phyloP scores from a whole-genome alignment of 306 rosid genomes.

The Lupinus albus region DNA sequence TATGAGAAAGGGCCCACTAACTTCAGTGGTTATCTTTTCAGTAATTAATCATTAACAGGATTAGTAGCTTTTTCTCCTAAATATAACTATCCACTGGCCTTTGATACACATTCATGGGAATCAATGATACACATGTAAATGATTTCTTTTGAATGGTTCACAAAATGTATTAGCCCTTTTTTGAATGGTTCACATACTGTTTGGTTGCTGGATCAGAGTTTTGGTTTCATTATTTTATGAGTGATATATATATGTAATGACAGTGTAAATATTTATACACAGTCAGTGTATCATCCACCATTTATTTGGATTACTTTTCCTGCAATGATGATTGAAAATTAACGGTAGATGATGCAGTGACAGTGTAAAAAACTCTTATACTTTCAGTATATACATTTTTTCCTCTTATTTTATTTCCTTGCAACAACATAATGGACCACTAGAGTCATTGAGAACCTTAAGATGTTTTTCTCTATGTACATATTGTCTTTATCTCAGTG shows the following conservation, averaged over 20 bases:
- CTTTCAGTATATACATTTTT: no score
- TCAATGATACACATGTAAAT: no score
- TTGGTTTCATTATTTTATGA: neutral
- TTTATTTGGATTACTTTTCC: no score
- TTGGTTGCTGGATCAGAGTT: slow-evolving; percentile 14
- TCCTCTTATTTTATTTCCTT: neutral
- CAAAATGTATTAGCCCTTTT: neutral
- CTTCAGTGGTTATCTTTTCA: neutral
- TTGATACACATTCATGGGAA: neutral
- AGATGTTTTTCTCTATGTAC: neutral
- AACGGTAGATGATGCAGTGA: no score
- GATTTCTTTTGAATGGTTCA: neutral
- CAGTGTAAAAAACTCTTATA: no score
- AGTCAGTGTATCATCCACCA: no score
- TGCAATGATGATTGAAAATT: no score
- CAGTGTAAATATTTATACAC: no score
- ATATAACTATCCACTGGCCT: neutral
- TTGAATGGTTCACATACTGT: neutral
- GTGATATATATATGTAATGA: no score
- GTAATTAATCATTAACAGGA: neutral
- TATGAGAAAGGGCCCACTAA: neutral
- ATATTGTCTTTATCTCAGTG: neutral
- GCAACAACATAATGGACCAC: neutral
- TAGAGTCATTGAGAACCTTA: neutral
- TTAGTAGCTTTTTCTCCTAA: neutral